Conservation (phyloP, 2,329 filamentous ascomycete species). For the Grosmannia serpens region DNA sequence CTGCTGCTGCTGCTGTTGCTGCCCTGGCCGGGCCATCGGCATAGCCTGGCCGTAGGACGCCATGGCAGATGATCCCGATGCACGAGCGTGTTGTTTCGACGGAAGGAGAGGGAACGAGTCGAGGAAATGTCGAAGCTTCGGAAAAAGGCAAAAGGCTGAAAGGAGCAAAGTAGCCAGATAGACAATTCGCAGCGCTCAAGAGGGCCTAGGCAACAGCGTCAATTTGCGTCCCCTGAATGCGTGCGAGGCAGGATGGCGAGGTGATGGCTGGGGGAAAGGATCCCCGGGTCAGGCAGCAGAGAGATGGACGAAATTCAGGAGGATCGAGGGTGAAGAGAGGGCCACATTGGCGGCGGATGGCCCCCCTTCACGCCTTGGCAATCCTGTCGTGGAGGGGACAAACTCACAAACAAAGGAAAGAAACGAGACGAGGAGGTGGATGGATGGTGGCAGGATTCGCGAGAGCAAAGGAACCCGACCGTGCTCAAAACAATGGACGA, state of each 20-base stretch:
- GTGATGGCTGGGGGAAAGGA: not conserved
- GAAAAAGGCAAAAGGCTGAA: not conserved
- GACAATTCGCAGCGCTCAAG: not conserved
- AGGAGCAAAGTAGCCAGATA: not conserved
- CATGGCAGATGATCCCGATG: slow-evolving; percentile 3
- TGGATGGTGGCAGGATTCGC: not conserved
- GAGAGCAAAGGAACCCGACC: not conserved
- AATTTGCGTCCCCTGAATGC: not conserved
- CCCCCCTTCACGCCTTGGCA: not conserved
- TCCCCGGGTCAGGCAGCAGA: not conserved
- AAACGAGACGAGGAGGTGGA: not conserved
- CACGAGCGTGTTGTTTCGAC: not conserved
- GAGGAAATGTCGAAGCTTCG: not conserved
- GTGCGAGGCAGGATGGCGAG: not conserved
- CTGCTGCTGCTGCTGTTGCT: too few species aligned
- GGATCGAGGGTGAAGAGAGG: not conserved
- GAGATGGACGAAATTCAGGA: not conserved
- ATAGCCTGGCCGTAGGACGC: slow-evolving; percentile 11
- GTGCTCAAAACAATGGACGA: not conserved
- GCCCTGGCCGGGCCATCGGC: slow-evolving; percentile 5
- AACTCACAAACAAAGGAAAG: not conserved
- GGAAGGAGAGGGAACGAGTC: not conserved
- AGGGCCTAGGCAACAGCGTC: not conserved
- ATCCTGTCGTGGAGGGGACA: not conserved
- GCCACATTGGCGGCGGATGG: not conserved